phyloP scores from a whole-genome alignment of 192 early-diverging fungal genomes.

The Phycomyces blakesleeanus region DNA sequence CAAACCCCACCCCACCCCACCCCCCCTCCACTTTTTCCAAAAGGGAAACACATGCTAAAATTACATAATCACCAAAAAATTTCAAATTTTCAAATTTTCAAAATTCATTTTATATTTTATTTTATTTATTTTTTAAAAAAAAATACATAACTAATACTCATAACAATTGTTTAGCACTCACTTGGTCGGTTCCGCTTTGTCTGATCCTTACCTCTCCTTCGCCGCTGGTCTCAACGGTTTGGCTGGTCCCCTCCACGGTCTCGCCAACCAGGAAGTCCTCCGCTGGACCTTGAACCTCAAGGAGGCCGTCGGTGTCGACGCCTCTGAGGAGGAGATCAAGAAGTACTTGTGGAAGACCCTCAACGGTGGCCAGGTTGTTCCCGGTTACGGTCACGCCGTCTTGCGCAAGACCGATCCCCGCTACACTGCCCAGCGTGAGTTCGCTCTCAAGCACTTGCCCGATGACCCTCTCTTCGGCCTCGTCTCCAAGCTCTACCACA shows the following conservation, averaged over 20 bases:
- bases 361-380: slow-evolving; percentile 94
- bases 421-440: slow-evolving; percentile 97
- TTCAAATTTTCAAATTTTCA: too few species aligned
- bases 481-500: slow-evolving; percentile 94
- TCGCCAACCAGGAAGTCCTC: slow-evolving; percentile 99
- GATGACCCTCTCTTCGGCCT: slow-evolving; percentile 95
- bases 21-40: too few species aligned
- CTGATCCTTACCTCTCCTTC: slow-evolving; percentile 97
- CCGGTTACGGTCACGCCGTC: slow-evolving; percentile 98
- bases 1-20: too few species aligned
- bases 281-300: slow-evolving; percentile 95
- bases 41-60: too few species aligned
- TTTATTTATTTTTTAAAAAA: too few species aligned
- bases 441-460: slow-evolving; percentile 96
- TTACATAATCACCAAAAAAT: too few species aligned
- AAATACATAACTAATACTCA: background rate
- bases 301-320: slow-evolving; percentile 78
- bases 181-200: slow-evolving; percentile 94
- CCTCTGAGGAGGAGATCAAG: slow-evolving; percentile 91
- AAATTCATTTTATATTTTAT: too few species aligned
- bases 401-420: slow-evolving; percentile 94
- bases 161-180: slow-evolving; percentile 28
- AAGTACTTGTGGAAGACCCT: slow-evolving; percentile 96
- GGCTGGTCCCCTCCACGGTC: slow-evolving; percentile 98
- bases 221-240: slow-evolving; percentile 96